These are phyloP conservation scores for Myriosclerotinia duriaeana DNA, from an alignment of 2,329 filamentous ascomycete species.

Conservation along the genomic window DNA sequence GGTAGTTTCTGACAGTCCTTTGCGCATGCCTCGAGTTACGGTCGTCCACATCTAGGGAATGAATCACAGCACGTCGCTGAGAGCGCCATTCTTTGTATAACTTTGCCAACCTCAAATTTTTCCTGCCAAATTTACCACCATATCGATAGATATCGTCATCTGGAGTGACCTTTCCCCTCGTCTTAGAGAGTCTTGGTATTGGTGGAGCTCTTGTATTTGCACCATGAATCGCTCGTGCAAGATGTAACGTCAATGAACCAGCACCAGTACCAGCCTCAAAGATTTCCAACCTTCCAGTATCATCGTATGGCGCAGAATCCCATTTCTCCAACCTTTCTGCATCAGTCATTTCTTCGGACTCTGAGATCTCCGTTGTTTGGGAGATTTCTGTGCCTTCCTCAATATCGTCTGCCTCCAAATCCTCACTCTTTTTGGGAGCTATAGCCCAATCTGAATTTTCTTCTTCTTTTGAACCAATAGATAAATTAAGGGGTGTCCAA, in stretches of 20 bases:
- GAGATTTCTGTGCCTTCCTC: neutral
- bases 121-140: neutral
- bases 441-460: neutral
- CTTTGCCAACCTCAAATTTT: no score
- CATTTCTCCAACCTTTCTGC: neutral
- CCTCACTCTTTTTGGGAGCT: neutral
- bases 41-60: conserved; percentile 67
- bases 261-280: conserved; percentile 86
- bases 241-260: conserved; percentile 72
- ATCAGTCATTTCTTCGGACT: neutral
- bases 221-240: conserved; percentile 73
- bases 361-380: conserved; percentile 14
- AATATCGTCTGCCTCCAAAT: neutral
- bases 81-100: conserved; percentile 33
- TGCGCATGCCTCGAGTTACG: conserved; percentile 64
- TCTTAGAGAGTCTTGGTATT: conserved; percentile 32
- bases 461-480: neutral
- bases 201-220: conserved; percentile 59
- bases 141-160: neutral
- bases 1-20: conserved; percentile 64
- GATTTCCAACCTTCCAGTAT: conserved; percentile 59
- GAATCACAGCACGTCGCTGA: conserved; percentile 65
- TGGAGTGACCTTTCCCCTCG: conserved; percentile 1
- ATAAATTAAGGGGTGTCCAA: neutral
- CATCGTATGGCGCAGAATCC: neutral